Base-by-base conservation (phyloP, 352 stramenopile species). In the Phytophthora pini region DNA sequence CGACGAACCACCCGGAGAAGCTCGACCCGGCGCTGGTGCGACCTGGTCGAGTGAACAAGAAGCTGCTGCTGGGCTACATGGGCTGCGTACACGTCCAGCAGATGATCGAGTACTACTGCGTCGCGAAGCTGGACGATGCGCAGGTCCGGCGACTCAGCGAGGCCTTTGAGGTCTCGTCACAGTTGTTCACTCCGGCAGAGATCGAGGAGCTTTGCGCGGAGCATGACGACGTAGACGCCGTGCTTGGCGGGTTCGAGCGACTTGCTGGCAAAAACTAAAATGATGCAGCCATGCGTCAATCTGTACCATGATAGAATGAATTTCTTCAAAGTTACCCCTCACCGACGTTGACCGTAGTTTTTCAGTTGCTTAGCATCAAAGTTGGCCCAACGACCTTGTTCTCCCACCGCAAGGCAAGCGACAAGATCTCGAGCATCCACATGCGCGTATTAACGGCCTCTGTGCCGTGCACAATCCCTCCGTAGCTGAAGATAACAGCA, bases 1-100 rank as follows among this genome's bases (percentile, higher is more conserved):
- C 93, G 6, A 96, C 89, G 15, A 98, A 98, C 73, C 88, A 97
- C 62, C 93, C 90, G 8, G 93, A 98, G 69, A 93, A 90, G 56
- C 80, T 98, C n/a, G 93, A 98, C 68, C 80, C 88, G 8, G 93
- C 93, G n/a, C 80, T 98, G 3, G 88, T 98, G 7, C 86, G 93
- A 4, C 93, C 93, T 0, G 93, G 92, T 1, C 86, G 92, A 32
- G 85, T 98, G 22, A 94, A 97, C 72, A 92, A 92, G 74, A 92
- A 94, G 62, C 44, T 97, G 29, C 39, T 84, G 36, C 76, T 97
- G 17, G 68, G 81, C 0, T 82, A 84, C 68, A 92, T 96, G 74
- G 59, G 61, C 10, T 54, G 43, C 29, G 36, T 51, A 17, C 69
- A 90, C 17, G 60, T 81, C 8, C 61, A 70, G 36, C 39, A 78